Percentiles rank a stretch among this genome's conserved stretches.
These are phyloP conservation scores for Coniferiporia weirii DNA, from an alignment of 1,284 basidiomycete genomes.

Conservation along the genomic window DNA sequence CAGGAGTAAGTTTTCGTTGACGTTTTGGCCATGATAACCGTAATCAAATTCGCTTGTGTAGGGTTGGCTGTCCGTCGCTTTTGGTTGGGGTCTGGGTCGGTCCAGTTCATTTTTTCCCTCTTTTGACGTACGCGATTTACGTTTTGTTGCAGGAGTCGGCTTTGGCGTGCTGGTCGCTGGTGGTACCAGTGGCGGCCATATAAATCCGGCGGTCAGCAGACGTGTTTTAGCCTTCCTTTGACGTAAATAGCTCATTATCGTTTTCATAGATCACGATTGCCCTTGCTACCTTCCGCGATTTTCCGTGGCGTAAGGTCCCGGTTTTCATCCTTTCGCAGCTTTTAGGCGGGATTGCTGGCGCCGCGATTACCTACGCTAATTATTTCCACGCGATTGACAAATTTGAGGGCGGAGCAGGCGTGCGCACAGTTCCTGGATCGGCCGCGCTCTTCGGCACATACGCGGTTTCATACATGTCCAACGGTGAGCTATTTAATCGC, in stretches of 20 bases:
- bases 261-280: conserved; percentile 53
- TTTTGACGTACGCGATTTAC: conserved; percentile 4
- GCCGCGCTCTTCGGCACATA: conserved; percentile 69
- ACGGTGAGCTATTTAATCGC: background rate
- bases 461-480: conserved; percentile 32
- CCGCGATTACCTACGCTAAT: conserved; percentile 66
- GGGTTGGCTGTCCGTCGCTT: conserved; percentile 53
- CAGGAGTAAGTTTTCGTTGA: conserved; percentile 48
- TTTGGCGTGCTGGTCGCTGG: conserved; percentile 65
- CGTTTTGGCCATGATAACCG: conserved; percentile 7
- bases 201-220: conserved; percentile 63
- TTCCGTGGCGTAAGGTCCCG: conserved; percentile 78
- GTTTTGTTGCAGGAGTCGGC: conserved; percentile 34
- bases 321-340: conserved; percentile 67
- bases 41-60: conserved; percentile 24
- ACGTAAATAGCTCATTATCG: no score
- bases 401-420: conserved; percentile 54
- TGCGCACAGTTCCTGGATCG: conserved; percentile 62
- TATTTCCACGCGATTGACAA: conserved; percentile 73
- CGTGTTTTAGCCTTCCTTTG: no score
- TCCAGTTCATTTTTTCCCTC: conserved; percentile 13
- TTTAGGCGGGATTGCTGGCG: conserved; percentile 65
- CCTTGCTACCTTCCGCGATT: conserved; percentile 62
- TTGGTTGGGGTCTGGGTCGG: conserved; percentile 65
- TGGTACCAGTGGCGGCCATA: conserved; percentile 70